Conservation (phyloP, 345 rosid species). For the Moricandia moricandioides region DNA sequence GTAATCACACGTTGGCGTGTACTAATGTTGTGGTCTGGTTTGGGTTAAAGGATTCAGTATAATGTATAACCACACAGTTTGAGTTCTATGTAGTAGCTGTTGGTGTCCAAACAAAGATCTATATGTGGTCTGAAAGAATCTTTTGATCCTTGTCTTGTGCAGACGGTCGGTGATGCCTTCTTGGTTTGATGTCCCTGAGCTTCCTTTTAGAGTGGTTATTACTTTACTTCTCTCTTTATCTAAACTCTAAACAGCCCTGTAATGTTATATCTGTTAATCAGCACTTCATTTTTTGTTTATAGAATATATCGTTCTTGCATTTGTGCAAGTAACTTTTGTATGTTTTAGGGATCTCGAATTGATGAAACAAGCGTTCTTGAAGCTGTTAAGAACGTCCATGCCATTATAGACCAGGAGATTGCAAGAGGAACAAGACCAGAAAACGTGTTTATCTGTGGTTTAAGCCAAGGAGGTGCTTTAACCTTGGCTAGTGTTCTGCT, state of each 20-base stretch:
- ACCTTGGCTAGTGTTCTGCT: conserved; percentile 73
- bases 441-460: conserved; percentile 71
- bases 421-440: conserved; percentile 59
- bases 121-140: background rate
- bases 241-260: background rate
- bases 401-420: conserved; percentile 71
- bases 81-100: background rate
- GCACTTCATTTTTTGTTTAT: background rate
- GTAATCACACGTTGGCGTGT: too few species aligned
- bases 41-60: background rate
- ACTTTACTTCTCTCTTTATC: conserved; percentile 8
- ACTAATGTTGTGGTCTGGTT: too few species aligned
- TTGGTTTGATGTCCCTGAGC: conserved; percentile 87
- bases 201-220: conserved; percentile 73
- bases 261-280: background rate
- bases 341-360: conserved; percentile 57
- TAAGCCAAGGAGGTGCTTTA: conserved; percentile 96
- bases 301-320: background rate
- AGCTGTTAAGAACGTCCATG: conserved; percentile 71
- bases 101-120: background rate
- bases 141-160: conserved; percentile 5
- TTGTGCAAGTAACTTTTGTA: background rate
- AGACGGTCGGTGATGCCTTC: conserved; percentile 92
- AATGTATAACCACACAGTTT: background rate
- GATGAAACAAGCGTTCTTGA: conserved; percentile 61